phyloP scores from a whole-genome alignment of 305 asterid species.

The Fraxinus paxiana region DNA sequence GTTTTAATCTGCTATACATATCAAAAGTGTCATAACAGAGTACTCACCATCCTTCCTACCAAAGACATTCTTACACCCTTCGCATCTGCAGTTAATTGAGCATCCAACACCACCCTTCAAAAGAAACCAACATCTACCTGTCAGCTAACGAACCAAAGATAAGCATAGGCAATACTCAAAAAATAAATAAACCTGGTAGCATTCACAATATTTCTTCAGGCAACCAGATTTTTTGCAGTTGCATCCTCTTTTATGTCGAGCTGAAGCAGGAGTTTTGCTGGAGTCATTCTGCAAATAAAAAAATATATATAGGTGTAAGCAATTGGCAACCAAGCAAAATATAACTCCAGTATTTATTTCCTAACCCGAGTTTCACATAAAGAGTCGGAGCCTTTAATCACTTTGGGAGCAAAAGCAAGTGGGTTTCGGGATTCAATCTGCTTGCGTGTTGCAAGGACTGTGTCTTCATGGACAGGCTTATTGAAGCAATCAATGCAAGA shows the following conservation, averaged over 20 bases:
- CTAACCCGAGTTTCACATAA: conserved; percentile 50
- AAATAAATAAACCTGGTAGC: conserved; percentile 66
- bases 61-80: conserved; percentile 84
- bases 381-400: conserved; percentile 54
- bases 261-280: conserved; percentile 89
- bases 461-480: conserved; percentile 81
- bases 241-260: conserved; percentile 98
- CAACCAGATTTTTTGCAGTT: conserved; percentile 97
- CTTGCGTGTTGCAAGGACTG: conserved; percentile 85
- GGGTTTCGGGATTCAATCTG: conserved; percentile 93
- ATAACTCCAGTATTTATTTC: background rate
- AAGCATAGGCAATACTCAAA: background rate
- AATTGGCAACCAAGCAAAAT: background rate
- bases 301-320: background rate
- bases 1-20: background rate
- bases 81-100: conserved; percentile 93
- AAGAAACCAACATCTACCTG: conserved; percentile 19
- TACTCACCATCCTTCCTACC: conserved; percentile 84
- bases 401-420: conserved; percentile 96
- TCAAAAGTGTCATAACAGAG: background rate
- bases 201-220: conserved; percentile 92
- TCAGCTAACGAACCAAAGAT: conserved; percentile 28
- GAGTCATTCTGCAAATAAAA: conserved; percentile 57
- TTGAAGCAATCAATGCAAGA: conserved; percentile 88
- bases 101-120: conserved; percentile 92